A percentile compares a stretch with the other conserved stretches of the same genome.
Evolutionary conservation across 1,284 basidiomycete genomes (phyloP).

Genomic region (Polyporus tsugae): DNA sequence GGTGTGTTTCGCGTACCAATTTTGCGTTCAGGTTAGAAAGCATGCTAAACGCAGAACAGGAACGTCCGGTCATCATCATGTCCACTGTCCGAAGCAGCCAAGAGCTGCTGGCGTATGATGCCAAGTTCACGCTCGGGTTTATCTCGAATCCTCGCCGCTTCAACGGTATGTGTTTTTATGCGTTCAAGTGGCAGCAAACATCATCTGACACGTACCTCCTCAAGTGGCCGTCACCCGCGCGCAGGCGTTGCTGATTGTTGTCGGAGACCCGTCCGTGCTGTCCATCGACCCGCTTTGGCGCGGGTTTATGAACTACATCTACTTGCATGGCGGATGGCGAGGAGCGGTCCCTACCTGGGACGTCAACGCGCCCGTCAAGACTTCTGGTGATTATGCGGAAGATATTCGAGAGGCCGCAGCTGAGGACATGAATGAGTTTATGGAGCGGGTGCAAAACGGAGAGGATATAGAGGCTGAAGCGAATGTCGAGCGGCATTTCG

Average conservation of each 20-base stretch:
- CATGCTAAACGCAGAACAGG: conserved; percentile 35
- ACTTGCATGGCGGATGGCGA: conserved; percentile 54
- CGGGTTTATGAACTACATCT: conserved; percentile 59
- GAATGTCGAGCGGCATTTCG: conserved; percentile 29
- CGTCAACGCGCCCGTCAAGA: conserved; percentile 41
- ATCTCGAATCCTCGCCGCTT: conserved; percentile 54
- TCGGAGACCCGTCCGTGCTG: conserved; percentile 63
- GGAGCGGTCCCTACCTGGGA: conserved; percentile 62
- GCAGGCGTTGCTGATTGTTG: conserved; percentile 61
- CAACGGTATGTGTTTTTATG: conserved; percentile 46
- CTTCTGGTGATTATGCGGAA: conserved; percentile 42
- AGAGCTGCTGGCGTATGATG: conserved; percentile 48
- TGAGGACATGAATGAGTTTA: conserved; percentile 60
- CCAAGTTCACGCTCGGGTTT: conserved; percentile 55
- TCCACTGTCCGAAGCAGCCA: conserved; percentile 55
- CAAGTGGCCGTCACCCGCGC: conserved; percentile 55
- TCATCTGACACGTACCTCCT: neutral
- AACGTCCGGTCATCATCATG: conserved; percentile 53
- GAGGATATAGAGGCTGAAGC: conserved; percentile 40
- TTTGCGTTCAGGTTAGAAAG: neutral
- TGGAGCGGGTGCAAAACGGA: conserved; percentile 53
- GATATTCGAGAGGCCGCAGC: conserved; percentile 43
- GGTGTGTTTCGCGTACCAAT: conserved; percentile 42
- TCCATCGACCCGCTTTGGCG: conserved; percentile 61
- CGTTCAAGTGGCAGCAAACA: too few species aligned